Conservation (phyloP, 805 yeast genomes). For the Ogataea chonburiensis region DNA sequence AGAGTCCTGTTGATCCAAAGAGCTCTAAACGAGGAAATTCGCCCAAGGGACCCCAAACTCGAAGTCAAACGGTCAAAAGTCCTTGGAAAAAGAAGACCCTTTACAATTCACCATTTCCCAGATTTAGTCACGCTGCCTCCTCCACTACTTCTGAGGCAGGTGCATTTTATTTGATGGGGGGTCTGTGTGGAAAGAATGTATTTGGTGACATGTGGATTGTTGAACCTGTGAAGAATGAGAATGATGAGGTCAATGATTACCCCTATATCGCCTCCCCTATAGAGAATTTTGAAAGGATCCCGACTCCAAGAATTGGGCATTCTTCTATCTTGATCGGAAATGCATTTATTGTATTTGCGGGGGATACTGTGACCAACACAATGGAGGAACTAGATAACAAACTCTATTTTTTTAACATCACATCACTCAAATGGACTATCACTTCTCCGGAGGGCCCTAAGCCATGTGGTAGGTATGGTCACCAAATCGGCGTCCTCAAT, state of each 20-base stretch:
- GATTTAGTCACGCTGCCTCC: slow-evolving; percentile 90
- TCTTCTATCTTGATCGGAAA: slow-evolving; percentile 89
- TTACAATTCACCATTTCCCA: slow-evolving; percentile 82
- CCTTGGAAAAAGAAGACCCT: slow-evolving; percentile 72
- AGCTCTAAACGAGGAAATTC: too few relatives aligned
- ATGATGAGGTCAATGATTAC: slow-evolving; percentile 28
- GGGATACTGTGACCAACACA: slow-evolving; percentile 85
- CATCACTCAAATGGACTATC: slow-evolving; percentile 73
- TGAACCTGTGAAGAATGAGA: slow-evolving; percentile 41
- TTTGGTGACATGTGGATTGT: slow-evolving; percentile 96
- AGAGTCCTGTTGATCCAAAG: slow-evolving; percentile 1
- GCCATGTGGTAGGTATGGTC: slow-evolving; percentile 95
- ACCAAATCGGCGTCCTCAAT: slow-evolving; percentile 76
- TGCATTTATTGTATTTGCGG: slow-evolving; percentile 94
- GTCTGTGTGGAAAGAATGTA: slow-evolving; percentile 86
- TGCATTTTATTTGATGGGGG: slow-evolving; percentile 90
- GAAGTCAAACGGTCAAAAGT: slow-evolving; percentile 25
- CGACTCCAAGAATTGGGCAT: slow-evolving; percentile 97
- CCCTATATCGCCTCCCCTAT: slow-evolving; percentile 49
- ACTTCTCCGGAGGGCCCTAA: slow-evolving; percentile 72
- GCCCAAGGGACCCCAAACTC: background rate
- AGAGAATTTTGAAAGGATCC: slow-evolving; percentile 74
- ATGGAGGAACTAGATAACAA: slow-evolving; percentile 83
- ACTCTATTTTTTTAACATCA: slow-evolving; percentile 80
- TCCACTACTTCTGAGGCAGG: slow-evolving; percentile 73